A percentile compares a stretch with the other conserved stretches of the same genome.
phyloP scores from a whole-genome alignment of 2,329 filamentous ascomycete species.

The Fusarium coicis region DNA sequence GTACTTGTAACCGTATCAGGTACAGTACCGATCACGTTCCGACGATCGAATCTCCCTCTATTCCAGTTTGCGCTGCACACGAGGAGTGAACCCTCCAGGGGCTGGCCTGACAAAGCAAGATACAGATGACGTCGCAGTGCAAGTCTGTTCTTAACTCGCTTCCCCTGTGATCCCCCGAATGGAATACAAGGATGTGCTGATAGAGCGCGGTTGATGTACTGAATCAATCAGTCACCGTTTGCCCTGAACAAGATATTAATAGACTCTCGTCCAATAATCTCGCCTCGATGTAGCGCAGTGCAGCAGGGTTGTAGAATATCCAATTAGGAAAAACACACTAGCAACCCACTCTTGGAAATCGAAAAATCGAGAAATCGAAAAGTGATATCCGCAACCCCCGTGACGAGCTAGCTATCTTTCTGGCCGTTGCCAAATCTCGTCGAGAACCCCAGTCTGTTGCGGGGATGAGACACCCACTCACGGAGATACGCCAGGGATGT shows the following conservation, averaged over 20 bases:
- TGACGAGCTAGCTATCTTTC: constrained; percentile 19
- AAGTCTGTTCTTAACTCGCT: constrained; percentile 21
- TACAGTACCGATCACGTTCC: constrained; percentile 11
- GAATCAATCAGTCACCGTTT: constrained; percentile 20
- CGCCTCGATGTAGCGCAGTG: constrained; percentile 9
- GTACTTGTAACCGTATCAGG: constrained; percentile 28
- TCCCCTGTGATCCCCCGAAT: constrained; percentile 20
- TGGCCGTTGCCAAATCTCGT: constrained; percentile 27
- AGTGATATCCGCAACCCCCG: constrained; percentile 32
- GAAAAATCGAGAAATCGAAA: constrained; percentile 36
- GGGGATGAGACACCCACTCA: constrained; percentile 25
- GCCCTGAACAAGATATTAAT: constrained; percentile 25
- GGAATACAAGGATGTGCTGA: constrained; percentile 10
- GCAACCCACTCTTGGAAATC: constrained; percentile 17
- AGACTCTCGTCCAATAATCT: constrained; percentile 20
- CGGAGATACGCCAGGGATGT: constrained; percentile 28
- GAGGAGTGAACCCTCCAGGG: constrained; percentile 33
- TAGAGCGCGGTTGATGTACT: neutral
- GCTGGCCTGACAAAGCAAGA: constrained; percentile 29
- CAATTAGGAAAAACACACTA: constrained; percentile 23
- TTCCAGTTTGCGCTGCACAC: constrained; percentile 10
- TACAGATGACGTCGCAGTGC: constrained; percentile 34
- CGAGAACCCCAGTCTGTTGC: constrained; percentile 27
- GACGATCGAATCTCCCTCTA: constrained; percentile 29
- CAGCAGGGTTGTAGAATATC: constrained; percentile 14